A percentile compares a stretch with the other conserved stretches of the same genome.
phyloP scores from a whole-genome alignment of 2,329 filamentous ascomycete species.

The Byssochlamys sp. region DNA sequence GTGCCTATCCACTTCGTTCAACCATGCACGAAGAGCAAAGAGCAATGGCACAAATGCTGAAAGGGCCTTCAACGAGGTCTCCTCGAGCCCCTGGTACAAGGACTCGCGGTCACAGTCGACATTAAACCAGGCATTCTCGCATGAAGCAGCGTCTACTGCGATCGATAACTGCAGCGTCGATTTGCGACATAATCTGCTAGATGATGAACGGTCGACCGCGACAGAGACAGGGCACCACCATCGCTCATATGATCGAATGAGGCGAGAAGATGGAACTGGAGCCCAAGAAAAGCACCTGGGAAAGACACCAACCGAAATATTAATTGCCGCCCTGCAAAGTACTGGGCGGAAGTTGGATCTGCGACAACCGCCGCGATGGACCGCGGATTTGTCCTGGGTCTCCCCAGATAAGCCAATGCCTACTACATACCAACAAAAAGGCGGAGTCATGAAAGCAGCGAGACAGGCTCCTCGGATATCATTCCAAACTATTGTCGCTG shows the following conservation, averaged over 20 bases:
- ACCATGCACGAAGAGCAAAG: background rate
- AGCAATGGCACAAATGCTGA: constrained; percentile 2
- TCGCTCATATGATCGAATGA: background rate
- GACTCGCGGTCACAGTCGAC: constrained; percentile 7
- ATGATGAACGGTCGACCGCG: background rate
- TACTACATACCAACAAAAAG: background rate
- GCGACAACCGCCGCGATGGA: constrained; percentile 1
- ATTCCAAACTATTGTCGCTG: constrained; percentile 28
- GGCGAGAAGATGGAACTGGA: background rate
- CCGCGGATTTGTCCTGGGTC: constrained; percentile 3
- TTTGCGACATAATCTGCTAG: background rate
- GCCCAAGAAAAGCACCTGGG: background rate
- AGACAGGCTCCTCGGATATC: constrained; percentile 9
- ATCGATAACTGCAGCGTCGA: background rate
- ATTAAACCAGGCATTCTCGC: constrained; percentile 4
- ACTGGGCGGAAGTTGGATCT: constrained; percentile 9
- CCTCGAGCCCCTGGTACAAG: constrained; percentile 5
- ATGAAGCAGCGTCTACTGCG: background rate
- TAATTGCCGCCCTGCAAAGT: constrained; percentile 20
- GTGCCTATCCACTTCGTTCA: background rate
- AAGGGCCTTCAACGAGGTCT: background rate
- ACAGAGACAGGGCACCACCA: background rate
- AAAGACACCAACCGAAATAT: constrained; percentile 22
- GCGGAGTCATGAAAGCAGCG: background rate
- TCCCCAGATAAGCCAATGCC: constrained; percentile 4